Base-by-base conservation (phyloP, 2,329 filamentous ascomycete species). In the Nakataea oryzae region DNA sequence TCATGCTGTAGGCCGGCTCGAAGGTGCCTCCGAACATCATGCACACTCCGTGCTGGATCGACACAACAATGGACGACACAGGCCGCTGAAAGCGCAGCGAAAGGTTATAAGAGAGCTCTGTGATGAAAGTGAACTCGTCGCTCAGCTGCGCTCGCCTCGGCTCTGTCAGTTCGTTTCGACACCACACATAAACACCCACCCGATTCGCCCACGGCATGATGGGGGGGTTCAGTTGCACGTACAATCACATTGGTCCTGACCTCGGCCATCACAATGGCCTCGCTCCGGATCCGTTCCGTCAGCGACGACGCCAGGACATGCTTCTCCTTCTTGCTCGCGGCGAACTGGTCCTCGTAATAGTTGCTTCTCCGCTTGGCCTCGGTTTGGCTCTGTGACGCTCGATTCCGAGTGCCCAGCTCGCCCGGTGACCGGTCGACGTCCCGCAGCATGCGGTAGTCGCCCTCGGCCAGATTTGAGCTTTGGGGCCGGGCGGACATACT, bases 1-100 rank as follows among this genome's bases (percentile, higher is more conserved):
- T 88, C 69, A 96, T 78, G 64, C 87, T 82, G 70, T 96, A 97
- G 26, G 90, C 89, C 3, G 90, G 88, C 60, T 92, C 88, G 65
- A 90, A 88, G 6, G 85, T 86, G 47, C 87, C 89, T 2, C 85
- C 89, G 64, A 93, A 87, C 62, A 91, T 78, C 67, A 96, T 83
- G 69, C 88, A 90, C 17, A 84, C 82, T 29, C 88, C 86, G 69
- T 95, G 90, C 55, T 88, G 83, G n/a, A 96, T 76, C 2, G 85
- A 87, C 58, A 96, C 84, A 70, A 90, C 84, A 63, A 96, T 86
- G 11, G 86, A 89, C 2, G 86, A 84, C 62, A 90, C 81, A 3
- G 90, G 86, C 30, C 90, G 84, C 64, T 88, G 86, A 71, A 92
- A 96, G 58, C 91, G 85, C 64, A 84, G 81, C 1, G 90, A 88